phyloP scores from a whole-genome alignment of 352 stramenopile species.

The Elongisporangium anandrum region DNA sequence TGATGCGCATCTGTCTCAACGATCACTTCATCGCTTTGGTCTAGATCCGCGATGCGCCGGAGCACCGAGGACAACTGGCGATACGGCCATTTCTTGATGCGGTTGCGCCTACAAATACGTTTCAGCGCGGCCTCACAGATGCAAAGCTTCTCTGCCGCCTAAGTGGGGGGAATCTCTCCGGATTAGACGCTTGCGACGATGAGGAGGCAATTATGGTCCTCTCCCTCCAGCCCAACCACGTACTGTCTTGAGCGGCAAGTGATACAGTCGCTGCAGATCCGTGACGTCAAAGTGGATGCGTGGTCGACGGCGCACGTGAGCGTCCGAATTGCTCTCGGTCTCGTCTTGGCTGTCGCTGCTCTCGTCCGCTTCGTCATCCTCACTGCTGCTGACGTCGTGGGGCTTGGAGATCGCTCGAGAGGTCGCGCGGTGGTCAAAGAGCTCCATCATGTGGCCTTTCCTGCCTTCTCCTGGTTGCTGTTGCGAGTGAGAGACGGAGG shows the following conservation, averaged over 20 bases:
- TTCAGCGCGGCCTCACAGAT: constrained; percentile 82
- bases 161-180: constrained; percentile 10
- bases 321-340: not conserved
- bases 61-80: constrained; percentile 57
- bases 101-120: constrained; percentile 70
- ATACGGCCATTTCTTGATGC: constrained; percentile 72
- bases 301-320: constrained; percentile 9
- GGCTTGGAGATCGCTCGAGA: not conserved
- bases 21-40: too few species aligned
- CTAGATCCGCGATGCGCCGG: constrained; percentile 38
- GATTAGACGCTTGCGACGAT: constrained; percentile 13
- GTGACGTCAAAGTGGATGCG: constrained; percentile 54
- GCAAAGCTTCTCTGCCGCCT: constrained; percentile 55
- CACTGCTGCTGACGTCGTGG: not conserved
- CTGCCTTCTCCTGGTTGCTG: not conserved
- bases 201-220: not conserved
- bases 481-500: not conserved
- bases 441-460: not conserved
- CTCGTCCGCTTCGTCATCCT: not conserved
- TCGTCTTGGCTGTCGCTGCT: not conserved
- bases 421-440: not conserved
- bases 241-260: constrained; percentile 69
- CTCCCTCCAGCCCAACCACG: constrained; percentile 2
- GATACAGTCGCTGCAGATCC: constrained; percentile 59
- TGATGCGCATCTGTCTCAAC: too few species aligned